These are phyloP conservation scores for Heritiera fomes DNA, from an alignment of 345 rosid species.

Conservation along the genomic window DNA sequence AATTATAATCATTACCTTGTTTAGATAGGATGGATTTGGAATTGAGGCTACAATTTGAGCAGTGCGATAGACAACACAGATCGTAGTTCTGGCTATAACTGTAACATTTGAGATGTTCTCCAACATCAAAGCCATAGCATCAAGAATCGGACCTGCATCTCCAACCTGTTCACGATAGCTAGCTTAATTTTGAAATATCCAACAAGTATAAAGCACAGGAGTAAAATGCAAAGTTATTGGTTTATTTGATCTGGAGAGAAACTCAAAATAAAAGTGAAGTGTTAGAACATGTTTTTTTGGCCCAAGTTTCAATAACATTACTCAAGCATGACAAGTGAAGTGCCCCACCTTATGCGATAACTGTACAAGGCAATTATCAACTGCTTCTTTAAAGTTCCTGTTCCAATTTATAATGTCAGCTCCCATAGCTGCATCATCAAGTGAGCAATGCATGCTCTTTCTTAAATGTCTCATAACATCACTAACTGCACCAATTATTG, in stretches of 20 bases:
- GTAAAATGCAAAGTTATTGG: not conserved
- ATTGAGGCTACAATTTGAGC: conserved; percentile 88
- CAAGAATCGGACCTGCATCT: conserved; percentile 91
- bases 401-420: conserved; percentile 60
- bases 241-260: conserved; percentile 5
- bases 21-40: conserved; percentile 77
- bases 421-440: conserved; percentile 66
- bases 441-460: conserved; percentile 80
- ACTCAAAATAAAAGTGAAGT: conserved; percentile 16
- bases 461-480: conserved; percentile 88
- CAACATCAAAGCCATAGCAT: conserved; percentile 84
- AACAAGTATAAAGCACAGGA: not conserved
- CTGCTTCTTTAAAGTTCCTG: conserved; percentile 59
- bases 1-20: conserved; percentile 56
- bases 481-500: conserved; percentile 76
- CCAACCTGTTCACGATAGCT: conserved; percentile 58
- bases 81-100: conserved; percentile 73
- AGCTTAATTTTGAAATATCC: no score
- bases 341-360: conserved; percentile 60
- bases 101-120: conserved; percentile 82
- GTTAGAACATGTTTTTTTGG: not conserved
- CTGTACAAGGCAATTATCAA: conserved; percentile 84
- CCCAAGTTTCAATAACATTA: not conserved
- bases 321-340: conserved; percentile 12
- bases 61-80: conserved; percentile 80